These are phyloP conservation scores for Globisporangium uncinulatum DNA, from an alignment of 352 stramenopile genomes.

Conservation along the genomic window DNA sequence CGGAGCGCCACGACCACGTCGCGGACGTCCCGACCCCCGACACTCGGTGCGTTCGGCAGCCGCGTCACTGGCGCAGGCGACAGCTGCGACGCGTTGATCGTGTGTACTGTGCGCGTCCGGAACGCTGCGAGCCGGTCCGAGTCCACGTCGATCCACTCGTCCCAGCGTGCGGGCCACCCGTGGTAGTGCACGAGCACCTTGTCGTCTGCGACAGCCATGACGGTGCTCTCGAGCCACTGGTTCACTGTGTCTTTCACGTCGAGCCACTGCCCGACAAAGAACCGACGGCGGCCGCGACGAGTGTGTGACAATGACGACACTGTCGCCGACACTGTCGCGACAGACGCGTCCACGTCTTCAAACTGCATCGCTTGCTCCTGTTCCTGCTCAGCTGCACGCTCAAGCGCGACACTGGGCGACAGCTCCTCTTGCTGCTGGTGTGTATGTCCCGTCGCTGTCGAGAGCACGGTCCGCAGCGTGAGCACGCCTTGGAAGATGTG, in stretches of 20 bases:
- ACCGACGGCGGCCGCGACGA: conserved; percentile 36
- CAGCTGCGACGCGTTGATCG: conserved; percentile 35
- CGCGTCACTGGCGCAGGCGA: conserved; percentile 52
- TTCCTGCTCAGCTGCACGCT: not conserved
- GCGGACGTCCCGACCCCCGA: conserved; percentile 37
- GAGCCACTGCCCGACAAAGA: conserved; percentile 94
- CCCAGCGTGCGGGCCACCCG: conserved; percentile 95
- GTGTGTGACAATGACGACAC: not conserved
- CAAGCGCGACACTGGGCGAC: not conserved
- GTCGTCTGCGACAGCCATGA: conserved; percentile 85
- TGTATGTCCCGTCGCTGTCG: conserved; percentile 18
- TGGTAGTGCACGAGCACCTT: conserved; percentile 96
- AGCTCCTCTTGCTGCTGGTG: not conserved
- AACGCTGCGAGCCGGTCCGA: conserved; percentile 95
- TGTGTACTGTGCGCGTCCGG: conserved; percentile 86
- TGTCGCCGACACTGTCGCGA: not conserved
- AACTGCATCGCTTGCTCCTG: not conserved
- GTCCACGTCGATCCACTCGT: conserved; percentile 96
- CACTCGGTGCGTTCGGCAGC: conserved; percentile 42
- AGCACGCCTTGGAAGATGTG: conserved; percentile 50
- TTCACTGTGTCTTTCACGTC: conserved; percentile 97
- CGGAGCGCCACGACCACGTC: conserved; percentile 48
- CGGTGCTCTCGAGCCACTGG: conserved; percentile 97
- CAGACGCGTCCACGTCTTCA: not conserved
- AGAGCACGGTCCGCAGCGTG: conserved; percentile 49